phyloP scores from a whole-genome alignment of 1,139 yeast genomes.

The Barnettozyma hawaiiensis region DNA sequence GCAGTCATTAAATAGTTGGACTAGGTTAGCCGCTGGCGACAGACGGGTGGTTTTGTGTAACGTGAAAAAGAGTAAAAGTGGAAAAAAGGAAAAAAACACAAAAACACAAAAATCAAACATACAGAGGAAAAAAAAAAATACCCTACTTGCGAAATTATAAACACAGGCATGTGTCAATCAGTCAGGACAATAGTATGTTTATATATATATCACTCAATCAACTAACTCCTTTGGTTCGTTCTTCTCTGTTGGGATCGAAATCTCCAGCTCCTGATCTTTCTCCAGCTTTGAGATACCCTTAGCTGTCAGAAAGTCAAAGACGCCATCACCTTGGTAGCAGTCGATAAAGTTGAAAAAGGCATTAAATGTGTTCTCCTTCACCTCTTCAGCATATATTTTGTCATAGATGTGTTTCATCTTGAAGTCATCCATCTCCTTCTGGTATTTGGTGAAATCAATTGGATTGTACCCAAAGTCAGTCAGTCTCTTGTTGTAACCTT shows the following conservation, averaged over 20 bases:
- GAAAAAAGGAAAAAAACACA: too few relatives aligned
- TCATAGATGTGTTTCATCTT: slow-evolving; percentile 87
- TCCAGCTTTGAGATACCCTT: slow-evolving; percentile 39
- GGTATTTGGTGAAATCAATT: slow-evolving; percentile 63
- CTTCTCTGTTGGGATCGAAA: slow-evolving; percentile 17
- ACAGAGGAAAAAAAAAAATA: not conserved
- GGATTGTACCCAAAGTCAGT: slow-evolving; percentile 75
- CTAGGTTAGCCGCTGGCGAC: not conserved
- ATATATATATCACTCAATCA: too few relatives aligned
- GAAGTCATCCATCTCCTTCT: slow-evolving; percentile 72
- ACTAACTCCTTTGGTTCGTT: slow-evolving; percentile 8
- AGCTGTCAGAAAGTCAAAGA: slow-evolving; percentile 75
- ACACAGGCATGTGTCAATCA: too few relatives aligned
- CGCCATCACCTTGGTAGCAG: slow-evolving; percentile 51
- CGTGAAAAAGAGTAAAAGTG: too few relatives aligned
- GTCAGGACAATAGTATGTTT: too few relatives aligned
- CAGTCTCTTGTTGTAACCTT: slow-evolving; percentile 69
- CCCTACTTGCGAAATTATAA: too few relatives aligned
- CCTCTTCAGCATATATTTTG: slow-evolving; percentile 86
- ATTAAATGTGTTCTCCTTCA: slow-evolving; percentile 76
- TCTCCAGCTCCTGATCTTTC: slow-evolving; percentile 17
- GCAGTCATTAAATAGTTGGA: not conserved
- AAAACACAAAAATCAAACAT: too few relatives aligned
- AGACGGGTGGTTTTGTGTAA: too few relatives aligned
- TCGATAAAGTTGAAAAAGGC: slow-evolving; percentile 85